phyloP scores from a whole-genome alignment of 192 early-diverging fungal species.

The Coemansia interrupta region DNA sequence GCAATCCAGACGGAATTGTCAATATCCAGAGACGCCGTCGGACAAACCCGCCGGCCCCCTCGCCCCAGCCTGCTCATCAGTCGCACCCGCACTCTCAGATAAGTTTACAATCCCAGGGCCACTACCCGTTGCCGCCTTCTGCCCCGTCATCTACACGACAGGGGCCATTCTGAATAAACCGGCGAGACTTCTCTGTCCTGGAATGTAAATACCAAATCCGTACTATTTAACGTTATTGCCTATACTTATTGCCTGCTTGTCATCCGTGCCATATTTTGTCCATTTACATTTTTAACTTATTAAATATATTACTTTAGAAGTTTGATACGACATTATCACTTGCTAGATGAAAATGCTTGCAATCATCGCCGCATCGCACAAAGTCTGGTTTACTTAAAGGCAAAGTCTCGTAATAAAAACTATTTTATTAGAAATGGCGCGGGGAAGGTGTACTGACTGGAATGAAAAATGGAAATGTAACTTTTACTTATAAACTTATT shows the following conservation, averaged over 20 bases:
- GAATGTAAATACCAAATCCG: slow-evolving; percentile 31
- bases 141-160: slow-evolving; percentile 12
- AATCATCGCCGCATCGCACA: too few relatives aligned
- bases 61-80: slow-evolving; percentile 21
- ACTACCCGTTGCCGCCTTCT: slow-evolving; percentile 3
- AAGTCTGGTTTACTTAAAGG: too few relatives aligned
- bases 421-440: neutral
- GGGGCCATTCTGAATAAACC: slow-evolving; percentile 11
- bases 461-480: neutral
- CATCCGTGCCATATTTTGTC: slow-evolving; percentile 6
- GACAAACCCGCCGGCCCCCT: slow-evolving; percentile 43
- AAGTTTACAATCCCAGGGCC: slow-evolving; percentile 15
- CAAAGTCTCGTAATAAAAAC: too few relatives aligned
- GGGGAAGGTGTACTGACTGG: neutral
- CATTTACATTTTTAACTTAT: neutral
- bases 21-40: slow-evolving; percentile 48
- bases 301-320: too few relatives aligned
- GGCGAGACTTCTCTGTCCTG: slow-evolving; percentile 1
- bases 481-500: too few relatives aligned
- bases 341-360: too few relatives aligned
- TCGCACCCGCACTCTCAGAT: slow-evolving; percentile 8
- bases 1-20: slow-evolving; percentile 41
- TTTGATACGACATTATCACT: too few relatives aligned
- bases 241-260: slow-evolving; percentile 5
- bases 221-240: slow-evolving; percentile 3